A percentile compares a stretch with the other conserved stretches of the same genome.
Conservation (phyloP, 306 rosid species). For the Lotus japonicus region DNA sequence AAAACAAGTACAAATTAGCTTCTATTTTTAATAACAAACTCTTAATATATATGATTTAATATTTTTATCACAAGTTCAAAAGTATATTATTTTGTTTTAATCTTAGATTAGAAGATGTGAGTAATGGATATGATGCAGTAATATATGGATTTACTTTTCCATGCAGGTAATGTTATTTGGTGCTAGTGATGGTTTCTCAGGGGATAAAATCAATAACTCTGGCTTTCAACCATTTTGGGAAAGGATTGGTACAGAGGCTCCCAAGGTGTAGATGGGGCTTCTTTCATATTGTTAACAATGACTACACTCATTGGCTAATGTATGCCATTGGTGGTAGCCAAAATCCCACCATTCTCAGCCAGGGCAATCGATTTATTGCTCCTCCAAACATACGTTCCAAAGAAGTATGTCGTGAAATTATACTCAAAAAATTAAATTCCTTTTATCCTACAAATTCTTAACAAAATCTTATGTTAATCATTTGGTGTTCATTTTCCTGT, state of each 20-base stretch:
- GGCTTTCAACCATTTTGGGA: conserved; percentile 52
- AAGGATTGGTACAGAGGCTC: conserved; percentile 50
- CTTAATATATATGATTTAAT: too few relatives aligned
- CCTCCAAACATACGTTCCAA: conserved; percentile 6
- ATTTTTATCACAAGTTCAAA: too few relatives aligned
- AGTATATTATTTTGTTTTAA: too few relatives aligned
- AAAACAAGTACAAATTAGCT: too few relatives aligned
- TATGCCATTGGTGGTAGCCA: conserved; percentile 51
- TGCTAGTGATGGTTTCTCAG: conserved; percentile 12
- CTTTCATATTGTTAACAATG: conserved; percentile 38
- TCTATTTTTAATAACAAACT: too few relatives aligned
- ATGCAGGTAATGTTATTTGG: conserved; percentile 51
- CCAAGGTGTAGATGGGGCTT: conserved; percentile 39
- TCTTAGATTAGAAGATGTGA: too few relatives aligned
- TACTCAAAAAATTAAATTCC: too few relatives aligned
- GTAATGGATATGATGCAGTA: too few relatives aligned
- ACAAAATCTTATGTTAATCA: too few relatives aligned
- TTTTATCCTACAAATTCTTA: too few relatives aligned
- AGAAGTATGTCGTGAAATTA: conserved; percentile 18
- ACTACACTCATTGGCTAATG: conserved; percentile 52
- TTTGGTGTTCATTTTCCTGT: too few relatives aligned
- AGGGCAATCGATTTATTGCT: conserved; percentile 44
- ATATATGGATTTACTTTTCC: too few relatives aligned
- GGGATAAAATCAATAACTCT: conserved; percentile 32
- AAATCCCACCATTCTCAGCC: conserved; percentile 46